Base-by-base conservation (phyloP, 805 yeast genomes). In the Candida pseudoglaebosa region DNA sequence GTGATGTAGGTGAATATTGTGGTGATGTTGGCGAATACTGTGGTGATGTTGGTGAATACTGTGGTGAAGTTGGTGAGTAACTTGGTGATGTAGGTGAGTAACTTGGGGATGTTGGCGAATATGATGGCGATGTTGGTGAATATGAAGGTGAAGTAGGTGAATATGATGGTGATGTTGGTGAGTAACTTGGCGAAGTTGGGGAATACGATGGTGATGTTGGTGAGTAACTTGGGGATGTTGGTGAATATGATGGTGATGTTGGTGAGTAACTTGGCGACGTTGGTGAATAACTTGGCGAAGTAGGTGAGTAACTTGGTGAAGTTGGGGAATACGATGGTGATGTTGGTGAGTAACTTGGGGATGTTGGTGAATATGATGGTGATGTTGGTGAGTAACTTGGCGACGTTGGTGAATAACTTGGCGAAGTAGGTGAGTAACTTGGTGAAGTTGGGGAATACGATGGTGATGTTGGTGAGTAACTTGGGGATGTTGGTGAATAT, bases 101-200 rank as follows among this genome's bases (percentile, higher is more conserved):
- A 1, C 65, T 49, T 43, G 96, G 97, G 0, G 91, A 82, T 0
- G 95, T 86, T 45, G 93, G 91, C 0, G 78, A 69, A 54, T 82
- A 83, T 4, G 62, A 52, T 46, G 84, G 84, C 1, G 84, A 77
- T 0, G 93, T 84, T 36, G 95, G 95, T 2, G 82, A 72, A 57
- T 87, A 89, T 7, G 71, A 56, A 51, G 95, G 95, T 0, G 90
- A 80, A 0, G 95, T 84, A 45, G 95, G 95, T 0, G 84, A 74
- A 53, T 82, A 82, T 12, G 63, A 50, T 44, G 90, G 89, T 3
- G 82, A 73, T 0, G 90, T 80, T 30, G 90, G 86, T 1, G 77
- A 66, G 57, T 79, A 80, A 2, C 73, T 59, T 49, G 81, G 80
- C 13, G 80, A 71, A 4, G 81, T 70, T 46, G 82, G 82, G 0